Percentiles rank a stretch among this genome's conserved stretches.
phyloP scores from a whole-genome alignment of 2,329 filamentous ascomycete species.

The Akanthomyces lecanii region DNA sequence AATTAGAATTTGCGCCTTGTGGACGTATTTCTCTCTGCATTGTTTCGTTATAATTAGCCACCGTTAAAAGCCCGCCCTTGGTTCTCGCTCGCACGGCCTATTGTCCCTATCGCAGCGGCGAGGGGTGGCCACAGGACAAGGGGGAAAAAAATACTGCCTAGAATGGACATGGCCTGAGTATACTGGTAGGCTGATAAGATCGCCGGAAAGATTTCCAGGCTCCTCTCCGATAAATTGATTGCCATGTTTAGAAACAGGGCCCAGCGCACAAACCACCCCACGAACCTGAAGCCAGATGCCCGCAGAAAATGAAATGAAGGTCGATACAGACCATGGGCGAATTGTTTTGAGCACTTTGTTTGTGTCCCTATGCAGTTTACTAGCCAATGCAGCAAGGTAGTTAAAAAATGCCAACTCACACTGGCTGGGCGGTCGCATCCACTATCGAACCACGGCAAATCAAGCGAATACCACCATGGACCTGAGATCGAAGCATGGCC shows the following conservation, averaged over 20 bases:
- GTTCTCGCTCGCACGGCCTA: neutral
- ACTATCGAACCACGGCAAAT: neutral
- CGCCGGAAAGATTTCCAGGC: slow-evolving; percentile 5
- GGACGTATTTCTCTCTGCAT: neutral
- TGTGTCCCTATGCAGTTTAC: too few species aligned
- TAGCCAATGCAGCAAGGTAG: neutral
- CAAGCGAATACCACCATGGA: neutral
- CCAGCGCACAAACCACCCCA: slow-evolving; percentile 1
- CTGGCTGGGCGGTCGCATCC: neutral
- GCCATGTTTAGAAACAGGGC: neutral
- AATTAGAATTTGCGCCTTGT: neutral
- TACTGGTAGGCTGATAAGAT: neutral
- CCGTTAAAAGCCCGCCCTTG: neutral
- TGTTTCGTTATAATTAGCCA: slow-evolving; percentile 1
- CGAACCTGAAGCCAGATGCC: neutral
- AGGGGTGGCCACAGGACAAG: neutral
- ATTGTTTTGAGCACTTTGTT: too few species aligned
- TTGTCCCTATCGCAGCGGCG: neutral
- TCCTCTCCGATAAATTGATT: slow-evolving; percentile 2
- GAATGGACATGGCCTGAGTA: neutral
- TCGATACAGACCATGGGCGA: too few species aligned
- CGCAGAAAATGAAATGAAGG: neutral
- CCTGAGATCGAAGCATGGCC: neutral
- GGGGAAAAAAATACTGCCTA: neutral
- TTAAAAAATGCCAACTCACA: too few species aligned